Evolutionary conservation across 129 eudicot genomes (phyloP).

Genomic region (Flaveria sonorensis): DNA sequence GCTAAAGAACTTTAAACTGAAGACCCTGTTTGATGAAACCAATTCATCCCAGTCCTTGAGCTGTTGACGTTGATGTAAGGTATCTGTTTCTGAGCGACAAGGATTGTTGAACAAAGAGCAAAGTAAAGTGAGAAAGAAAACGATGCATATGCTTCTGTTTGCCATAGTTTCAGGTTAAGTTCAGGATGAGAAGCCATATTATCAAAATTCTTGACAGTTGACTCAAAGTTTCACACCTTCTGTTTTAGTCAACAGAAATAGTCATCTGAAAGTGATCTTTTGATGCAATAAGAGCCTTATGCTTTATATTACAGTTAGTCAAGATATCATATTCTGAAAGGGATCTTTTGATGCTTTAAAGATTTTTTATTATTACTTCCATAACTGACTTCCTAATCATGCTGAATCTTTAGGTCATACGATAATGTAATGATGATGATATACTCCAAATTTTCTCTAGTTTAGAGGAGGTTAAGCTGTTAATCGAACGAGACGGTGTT

Average conservation of each 20-base stretch:
- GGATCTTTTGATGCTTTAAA: too few species aligned
- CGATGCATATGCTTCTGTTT: not conserved
- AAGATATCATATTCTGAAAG: too few species aligned
- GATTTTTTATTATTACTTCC: too few species aligned
- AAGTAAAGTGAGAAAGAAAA: not conserved
- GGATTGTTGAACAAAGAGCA: not conserved
- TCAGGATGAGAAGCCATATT: not conserved
- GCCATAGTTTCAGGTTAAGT: slow-evolving; percentile 27
- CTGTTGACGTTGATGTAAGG: slow-evolving; percentile 36
- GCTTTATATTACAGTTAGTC: not conserved
- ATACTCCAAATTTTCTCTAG: too few species aligned
- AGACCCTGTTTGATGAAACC: slow-evolving; percentile 38
- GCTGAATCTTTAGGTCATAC: too few species aligned
- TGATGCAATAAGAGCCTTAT: not conserved
- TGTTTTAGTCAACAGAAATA: not conserved
- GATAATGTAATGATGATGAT: too few species aligned
- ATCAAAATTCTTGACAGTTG: slow-evolving; percentile 11
- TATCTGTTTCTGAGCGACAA: slow-evolving; percentile 34
- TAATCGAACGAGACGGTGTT: too few species aligned
- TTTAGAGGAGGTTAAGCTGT: too few species aligned
- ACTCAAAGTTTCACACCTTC: not conserved
- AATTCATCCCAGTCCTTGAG: slow-evolving; percentile 41
- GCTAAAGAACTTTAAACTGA: slow-evolving; percentile 45
- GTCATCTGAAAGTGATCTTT: not conserved
- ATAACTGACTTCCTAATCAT: too few species aligned